Evolutionary conservation across 2,329 filamentous ascomycete species (phyloP), one percentile per base, ranked within the genome.

Genomic region (Colletotrichum nymphaeae): DNA sequence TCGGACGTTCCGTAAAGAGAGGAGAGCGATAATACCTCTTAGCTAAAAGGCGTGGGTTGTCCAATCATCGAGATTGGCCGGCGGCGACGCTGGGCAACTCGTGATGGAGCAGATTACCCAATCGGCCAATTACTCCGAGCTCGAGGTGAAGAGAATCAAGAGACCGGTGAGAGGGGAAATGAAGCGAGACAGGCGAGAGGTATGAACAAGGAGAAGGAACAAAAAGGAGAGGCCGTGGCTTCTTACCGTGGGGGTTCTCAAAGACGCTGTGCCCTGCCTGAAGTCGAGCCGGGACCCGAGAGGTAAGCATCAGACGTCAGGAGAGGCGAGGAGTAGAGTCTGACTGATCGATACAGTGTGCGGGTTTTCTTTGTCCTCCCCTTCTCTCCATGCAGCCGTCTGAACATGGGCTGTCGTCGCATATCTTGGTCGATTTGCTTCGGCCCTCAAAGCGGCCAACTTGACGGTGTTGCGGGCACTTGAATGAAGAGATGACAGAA

Each of bases 201-300:
- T 30, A 46, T 12, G 12, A 24, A 28, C 8, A 52, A 16, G 26
- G 57, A 49, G 46, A 42, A 42, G 8, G 49, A 68, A 57, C 52
- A 14, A 66, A 63, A 73, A 58, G 42, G 59, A 57, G 68, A 63
- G 19, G 26, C 56, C n/a, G 53, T 53, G 63, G 55, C 52, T 68
- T 46, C 32, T 57, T 70, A 70, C 70, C 70, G 70, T 70, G 70
- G 70, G 66, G 66, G 66, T 32, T 26, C 56, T 35, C 58, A 28
- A n/a, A 22, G 49, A 30, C 42, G 63, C 55, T 26, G 63, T 64
- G 59, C 59, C 42, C 46, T 55, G 46, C 52, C 26, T 28, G 24
- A 56, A 16, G 52, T 46, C 8, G 26, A 59, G 67, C 62, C 46
- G 60, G 56, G 26, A n/a, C 30, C 67, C 60, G 32, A 35, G 35